Base-by-base conservation (phyloP, 2,329 filamentous ascomycete species). In the Colletotrichum paranaense region DNA sequence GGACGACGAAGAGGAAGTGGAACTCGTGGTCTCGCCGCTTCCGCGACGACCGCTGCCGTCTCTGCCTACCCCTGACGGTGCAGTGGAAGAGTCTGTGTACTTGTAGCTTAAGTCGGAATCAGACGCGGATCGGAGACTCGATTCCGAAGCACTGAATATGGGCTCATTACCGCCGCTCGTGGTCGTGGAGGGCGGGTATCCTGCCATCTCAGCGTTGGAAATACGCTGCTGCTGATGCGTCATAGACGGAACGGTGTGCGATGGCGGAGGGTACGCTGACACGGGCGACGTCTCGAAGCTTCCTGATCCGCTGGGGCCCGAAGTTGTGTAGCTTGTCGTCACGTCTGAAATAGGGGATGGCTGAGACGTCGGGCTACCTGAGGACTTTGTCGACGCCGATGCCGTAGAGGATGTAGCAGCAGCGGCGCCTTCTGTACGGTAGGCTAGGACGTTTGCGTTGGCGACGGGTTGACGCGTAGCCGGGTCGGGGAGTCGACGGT, bases 401-500 rank as follows among this genome's bases (percentile, higher is more conserved):
- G 59, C 46, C 26, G 56, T 28, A 26, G 65, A 73, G 14, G 72
- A 53, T 5, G 66, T 3, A 1, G 42, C 26, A 14, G 71, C 49
- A 6, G 55, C 35, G 42, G 38, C 42, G 26, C 46, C 30, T 4
- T 74, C 74, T n/a, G 68, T 62, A 53, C 72, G 63, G 62, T 68
- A 63, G 68, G 72, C n/a, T 42, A 80, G 64, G 9, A 76, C 77
- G 1, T 79, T 80, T 0, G 81, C 76, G 49, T 79, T 78, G 9
- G 82, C 38, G 38, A 42, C 2, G 14, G 38, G 46, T 0, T 79
- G 79, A n/a, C 81, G 79, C 32, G 79, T 81, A 9, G 80, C 76
- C 3, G 81, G 81, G 4, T 83, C 81, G 1, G 84, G 83, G 1
- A 85, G 78, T 14, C 81, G 74, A 11, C 80, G 78, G 19, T 82